Base-by-base conservation (phyloP, 2,329 filamentous ascomycete genomes). In the Stagonosporopsis vannaccii region DNA sequence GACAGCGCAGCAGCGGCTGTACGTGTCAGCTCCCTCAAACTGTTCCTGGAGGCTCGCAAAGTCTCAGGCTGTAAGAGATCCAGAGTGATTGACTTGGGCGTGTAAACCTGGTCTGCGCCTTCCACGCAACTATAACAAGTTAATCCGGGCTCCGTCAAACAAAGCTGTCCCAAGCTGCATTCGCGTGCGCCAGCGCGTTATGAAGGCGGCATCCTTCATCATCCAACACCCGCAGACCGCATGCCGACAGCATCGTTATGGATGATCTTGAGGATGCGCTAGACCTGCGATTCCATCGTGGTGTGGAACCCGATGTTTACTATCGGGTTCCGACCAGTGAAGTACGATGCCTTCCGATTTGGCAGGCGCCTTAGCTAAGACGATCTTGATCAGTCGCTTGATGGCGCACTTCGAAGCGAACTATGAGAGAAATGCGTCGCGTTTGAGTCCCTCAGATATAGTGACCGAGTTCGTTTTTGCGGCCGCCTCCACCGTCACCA, bases 381-480 rank as follows among this genome's bases (percentile, higher is more conserved):
- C 47, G 37, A 48, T 48, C 25, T 49, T 46, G 17, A 53, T 57
- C 53, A 71, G 66, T 68, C 67, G 23, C 56, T 73, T 6, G 65
- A 70, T 51, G 69, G 66, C 28, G 70, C 70, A 11, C 56, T 73
- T 39, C 65, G 64, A 40, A 70, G 71, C 43, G 70, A 74, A 22
- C 26, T 69, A 22, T n/a, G 60, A 70, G 22, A 73, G 68, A 51
- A 69, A 53, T 26, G 57, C 65, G n/a, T 61, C 61, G 17, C 71
- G 61, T 47, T 54, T 73, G 47, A 69, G 74, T 15, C 71, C 71
- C 6, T 63, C 62, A 13, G 61, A 69, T 48, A 64, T 71, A 20
- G 67, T 68, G n/a, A 73, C 71, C 8, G 69, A 72, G 39, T 74
- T 74, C 47, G 54, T 75, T 32, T 72, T 74, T 54, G 63, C 58